phyloP scores from a whole-genome alignment of 148 eudicot species.

The Dysphania ambrosioides region DNA sequence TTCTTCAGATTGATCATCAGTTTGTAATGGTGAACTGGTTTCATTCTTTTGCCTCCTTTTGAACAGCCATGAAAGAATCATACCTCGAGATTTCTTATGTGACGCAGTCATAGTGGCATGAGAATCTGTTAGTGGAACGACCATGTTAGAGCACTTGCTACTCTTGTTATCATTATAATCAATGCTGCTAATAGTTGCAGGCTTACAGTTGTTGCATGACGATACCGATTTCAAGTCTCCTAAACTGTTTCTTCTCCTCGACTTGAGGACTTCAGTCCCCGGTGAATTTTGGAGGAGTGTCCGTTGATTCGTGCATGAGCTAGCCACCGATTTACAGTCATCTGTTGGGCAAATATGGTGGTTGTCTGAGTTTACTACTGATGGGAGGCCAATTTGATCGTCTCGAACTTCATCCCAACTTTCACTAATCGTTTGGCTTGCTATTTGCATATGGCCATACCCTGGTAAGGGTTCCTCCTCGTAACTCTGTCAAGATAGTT shows the following conservation, averaged over 20 bases:
- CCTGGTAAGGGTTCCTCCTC: conserved; percentile 76
- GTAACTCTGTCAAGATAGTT: conserved; percentile 52
- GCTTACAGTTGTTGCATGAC: conserved; percentile 64
- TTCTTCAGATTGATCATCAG: conserved; percentile 48
- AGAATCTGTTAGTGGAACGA: conserved; percentile 64
- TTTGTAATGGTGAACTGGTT: conserved; percentile 40
- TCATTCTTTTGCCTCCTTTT: conserved; percentile 64
- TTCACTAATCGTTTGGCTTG: conserved; percentile 45
- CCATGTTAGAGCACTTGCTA: conserved; percentile 45
- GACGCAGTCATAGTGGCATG: conserved; percentile 45
- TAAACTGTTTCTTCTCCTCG: conserved; percentile 63
- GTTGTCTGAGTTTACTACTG: conserved; percentile 23
- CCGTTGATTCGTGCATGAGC: conserved; percentile 43
- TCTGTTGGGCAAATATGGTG: conserved; percentile 32
- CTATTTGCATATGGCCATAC: conserved; percentile 45
- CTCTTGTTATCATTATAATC: conserved; percentile 30
- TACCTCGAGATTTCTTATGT: conserved; percentile 43
- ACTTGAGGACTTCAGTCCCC: conserved; percentile 40
- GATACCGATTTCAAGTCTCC: conserved; percentile 64
- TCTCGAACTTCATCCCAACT: conserved; percentile 51
- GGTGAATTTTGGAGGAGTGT: conserved; percentile 39
- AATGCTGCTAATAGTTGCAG: conserved; percentile 38
- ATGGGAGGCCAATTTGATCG: conserved; percentile 25
- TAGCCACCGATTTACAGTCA: conserved; percentile 48
- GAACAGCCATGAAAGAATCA: conserved; percentile 64